Evolutionary conservation across 2,329 filamentous ascomycete genomes (phyloP), one percentile per base, ranked within the genome.

Genomic region (Trichophyton equinum): DNA sequence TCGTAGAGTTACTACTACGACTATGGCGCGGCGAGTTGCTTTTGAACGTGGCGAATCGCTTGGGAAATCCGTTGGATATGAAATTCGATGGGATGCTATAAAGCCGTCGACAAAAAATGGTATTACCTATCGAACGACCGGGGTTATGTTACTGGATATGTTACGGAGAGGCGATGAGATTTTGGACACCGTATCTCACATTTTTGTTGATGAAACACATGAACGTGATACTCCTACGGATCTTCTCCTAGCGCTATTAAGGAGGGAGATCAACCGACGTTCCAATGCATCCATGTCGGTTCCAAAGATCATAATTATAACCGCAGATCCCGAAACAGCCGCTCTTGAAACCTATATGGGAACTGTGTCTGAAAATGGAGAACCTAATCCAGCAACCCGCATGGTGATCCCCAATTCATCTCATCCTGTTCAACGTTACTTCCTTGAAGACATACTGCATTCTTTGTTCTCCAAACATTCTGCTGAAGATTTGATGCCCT

Each of bases 151-250:
- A 27, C 73, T 74, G 58, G 72, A 76, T 61, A 69, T 81, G 20
- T 74, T 77, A 60, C 67, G 71, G 61, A 64, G 71, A 49, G 66
- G 72, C 2, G 73, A 78, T 59, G 66, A 68, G 1, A 64, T 74
- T 18, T 64, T 81, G 30, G 72, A 76, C 58, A 69, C 68, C 1
- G 66, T 75, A 33, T 78, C 78, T 2, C 78, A 81, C 64, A 68
- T 81, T 18, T 66, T 81, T 46, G 74, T 82, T 61, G 79, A 82
- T 64, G 79, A 81, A 67, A 77, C 80, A 18, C 77, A 80, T 62
- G 77, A 79, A 62, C 72, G 77, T 60, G 74, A 75, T 65, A 68
- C 77, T 18, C 65, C 70, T 9, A 75, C 77, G 33, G 78, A 80
- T 61, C 74, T 79, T 62, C 67, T 79, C 27, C 70, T 81, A 65